These are phyloP conservation scores for Fusarium dimerum DNA, from an alignment of 2,329 filamentous ascomycete species.

Conservation along the genomic window DNA sequence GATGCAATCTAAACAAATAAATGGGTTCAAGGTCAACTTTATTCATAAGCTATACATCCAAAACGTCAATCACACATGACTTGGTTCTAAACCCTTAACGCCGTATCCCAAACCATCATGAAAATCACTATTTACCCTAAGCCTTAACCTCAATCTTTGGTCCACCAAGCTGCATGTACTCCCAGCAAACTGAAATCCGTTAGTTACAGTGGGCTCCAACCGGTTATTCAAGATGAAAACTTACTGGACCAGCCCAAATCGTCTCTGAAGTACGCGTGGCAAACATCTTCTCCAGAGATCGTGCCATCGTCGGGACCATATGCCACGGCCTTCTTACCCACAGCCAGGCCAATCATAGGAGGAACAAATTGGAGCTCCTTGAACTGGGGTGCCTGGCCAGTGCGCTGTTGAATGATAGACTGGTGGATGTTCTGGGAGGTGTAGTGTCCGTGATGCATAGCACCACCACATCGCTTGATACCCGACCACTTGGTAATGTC, in stretches of 20 bases:
- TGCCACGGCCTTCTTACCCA: constrained; percentile 69
- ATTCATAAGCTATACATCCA: background rate
- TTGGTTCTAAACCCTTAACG: constrained; percentile 19
- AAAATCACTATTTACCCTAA: constrained; percentile 10
- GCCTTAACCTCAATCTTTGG: constrained; percentile 29
- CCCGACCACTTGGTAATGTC: constrained; percentile 73
- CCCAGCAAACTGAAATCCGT: constrained; percentile 52
- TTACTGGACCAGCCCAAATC: constrained; percentile 67
- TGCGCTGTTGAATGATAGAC: constrained; percentile 50
- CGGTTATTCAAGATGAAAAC: constrained; percentile 29
- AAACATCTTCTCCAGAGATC: constrained; percentile 61
- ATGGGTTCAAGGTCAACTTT: background rate
- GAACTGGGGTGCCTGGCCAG: constrained; percentile 45
- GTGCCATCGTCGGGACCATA: constrained; percentile 61
- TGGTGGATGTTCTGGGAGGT: constrained; percentile 69
- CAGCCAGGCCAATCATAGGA: constrained; percentile 69
- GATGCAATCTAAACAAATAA: background rate
- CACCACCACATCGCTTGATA: constrained; percentile 77
- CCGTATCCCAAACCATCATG: constrained; percentile 10
- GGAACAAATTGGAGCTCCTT: constrained; percentile 54
- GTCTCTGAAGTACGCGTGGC: constrained; percentile 65
- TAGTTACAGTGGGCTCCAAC: too few species aligned
- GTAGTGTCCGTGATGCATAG: constrained; percentile 72
- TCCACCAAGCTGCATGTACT: constrained; percentile 51
- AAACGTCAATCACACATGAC: background rate